phyloP scores from a whole-genome alignment of 176 grass and related monocot genomes.

The Bothriochloa decipiens region DNA sequence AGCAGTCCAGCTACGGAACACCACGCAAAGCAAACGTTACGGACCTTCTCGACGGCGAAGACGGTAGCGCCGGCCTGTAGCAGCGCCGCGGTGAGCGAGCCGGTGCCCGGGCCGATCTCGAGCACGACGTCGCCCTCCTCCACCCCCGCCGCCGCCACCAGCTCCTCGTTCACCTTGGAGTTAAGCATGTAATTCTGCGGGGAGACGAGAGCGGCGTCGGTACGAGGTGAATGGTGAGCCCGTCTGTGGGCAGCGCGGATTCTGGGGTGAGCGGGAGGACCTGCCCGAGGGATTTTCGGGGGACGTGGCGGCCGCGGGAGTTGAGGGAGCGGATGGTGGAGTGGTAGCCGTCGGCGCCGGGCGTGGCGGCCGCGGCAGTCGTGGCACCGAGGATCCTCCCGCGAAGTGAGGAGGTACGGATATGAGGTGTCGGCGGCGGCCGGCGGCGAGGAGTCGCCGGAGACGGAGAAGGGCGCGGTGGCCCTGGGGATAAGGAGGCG shows the following conservation, averaged over 20 bases:
- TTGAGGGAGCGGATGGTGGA: conserved; percentile 81
- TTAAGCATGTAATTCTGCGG: conserved; percentile 88
- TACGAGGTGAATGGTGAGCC: not conserved
- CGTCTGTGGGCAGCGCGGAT: not conserved
- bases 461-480: conserved; percentile 39
- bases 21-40: not conserved
- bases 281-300: conserved; percentile 93
- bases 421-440: not conserved
- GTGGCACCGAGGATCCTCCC: not conserved
- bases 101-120: conserved; percentile 88
- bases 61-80: conserved; percentile 71
- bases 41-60: conserved; percentile 84
- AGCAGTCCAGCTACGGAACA: not conserved
- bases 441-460: conserved; percentile 37
- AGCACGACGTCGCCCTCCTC: conserved; percentile 82
- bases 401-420: not conserved
- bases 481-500: conserved; percentile 45
- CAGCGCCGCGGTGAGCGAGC: conserved; percentile 76
- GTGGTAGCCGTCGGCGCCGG: conserved; percentile 69
- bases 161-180: conserved; percentile 75
- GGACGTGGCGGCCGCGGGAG: conserved; percentile 69
- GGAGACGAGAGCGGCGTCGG: not conserved
- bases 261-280: conserved; percentile 18
- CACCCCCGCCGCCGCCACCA: conserved; percentile 58
- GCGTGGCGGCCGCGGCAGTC: not conserved